A percentile compares a stretch with the other conserved stretches of the same genome.
Conservation (phyloP, 2,329 filamentous ascomycete genomes). For the Gliomastix tumulicola region DNA sequence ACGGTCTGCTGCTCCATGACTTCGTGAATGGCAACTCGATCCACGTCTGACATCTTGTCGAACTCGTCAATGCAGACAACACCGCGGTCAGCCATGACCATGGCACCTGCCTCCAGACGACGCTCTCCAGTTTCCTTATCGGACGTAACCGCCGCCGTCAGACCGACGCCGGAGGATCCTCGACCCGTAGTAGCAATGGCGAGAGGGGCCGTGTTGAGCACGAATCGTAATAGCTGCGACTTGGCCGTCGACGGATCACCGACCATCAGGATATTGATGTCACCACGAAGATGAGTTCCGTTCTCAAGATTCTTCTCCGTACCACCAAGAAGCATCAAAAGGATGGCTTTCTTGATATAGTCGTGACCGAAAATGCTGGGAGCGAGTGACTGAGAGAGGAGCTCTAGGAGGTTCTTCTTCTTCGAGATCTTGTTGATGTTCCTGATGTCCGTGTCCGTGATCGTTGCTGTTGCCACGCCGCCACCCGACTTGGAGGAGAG, state of each 20-base stretch:
- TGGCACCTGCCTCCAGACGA: conserved; percentile 91
- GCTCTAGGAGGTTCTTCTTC: conserved; percentile 86
- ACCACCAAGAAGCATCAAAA: conserved; percentile 89
- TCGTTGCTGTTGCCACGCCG: conserved; percentile 82
- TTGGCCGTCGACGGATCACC: conserved; percentile 98
- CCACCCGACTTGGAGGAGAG: conserved; percentile 94
- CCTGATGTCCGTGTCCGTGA: conserved; percentile 94
- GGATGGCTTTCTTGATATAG: conserved; percentile 94
- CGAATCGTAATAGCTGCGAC: conserved; percentile 94
- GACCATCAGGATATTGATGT: conserved; percentile 99
- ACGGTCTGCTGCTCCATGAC: conserved; percentile 99
- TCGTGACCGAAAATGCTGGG: conserved; percentile 97
- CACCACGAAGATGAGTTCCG: conserved; percentile 92
- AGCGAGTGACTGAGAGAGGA: conserved; percentile 88
- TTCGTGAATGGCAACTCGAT: conserved; percentile 98
- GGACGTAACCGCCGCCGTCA: conserved; percentile 91
- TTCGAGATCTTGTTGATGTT: conserved; percentile 98
- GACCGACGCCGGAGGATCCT: conserved; percentile 93
- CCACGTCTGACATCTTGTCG: conserved; percentile 98
- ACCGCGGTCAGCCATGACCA: conserved; percentile 95
- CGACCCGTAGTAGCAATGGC: conserved; percentile 96
- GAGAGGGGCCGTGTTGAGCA: conserved; percentile 91
- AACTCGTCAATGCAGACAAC: conserved; percentile 99
- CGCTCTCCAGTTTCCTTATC: conserved; percentile 98
- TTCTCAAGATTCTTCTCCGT: conserved; percentile 99